phyloP scores from a whole-genome alignment of 176 grass and related monocot species.

The Ananas comosus region DNA sequence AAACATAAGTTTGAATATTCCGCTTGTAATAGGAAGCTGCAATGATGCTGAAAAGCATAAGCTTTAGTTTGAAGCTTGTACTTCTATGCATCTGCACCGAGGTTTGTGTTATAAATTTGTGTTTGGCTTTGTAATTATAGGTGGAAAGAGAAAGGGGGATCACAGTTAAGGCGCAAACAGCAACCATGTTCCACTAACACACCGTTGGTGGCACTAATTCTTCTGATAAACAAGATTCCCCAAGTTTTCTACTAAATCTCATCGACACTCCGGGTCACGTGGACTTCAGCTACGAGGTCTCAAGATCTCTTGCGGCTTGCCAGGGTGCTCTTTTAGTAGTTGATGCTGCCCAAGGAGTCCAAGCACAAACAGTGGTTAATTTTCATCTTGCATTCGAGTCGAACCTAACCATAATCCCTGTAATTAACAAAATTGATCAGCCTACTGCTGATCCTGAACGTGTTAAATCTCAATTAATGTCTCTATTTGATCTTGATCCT shows the following conservation, averaged over 20 bases:
- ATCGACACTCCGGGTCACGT: constrained; percentile 96
- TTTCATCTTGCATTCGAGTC: constrained; percentile 95
- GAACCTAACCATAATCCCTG: constrained; percentile 67
- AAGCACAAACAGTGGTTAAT: constrained; percentile 94
- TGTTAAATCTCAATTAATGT: constrained; percentile 79
- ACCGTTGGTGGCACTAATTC: constrained; percentile 1
- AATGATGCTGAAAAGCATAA: neutral
- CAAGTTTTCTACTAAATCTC: constrained; percentile 76
- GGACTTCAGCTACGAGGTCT: constrained; percentile 97
- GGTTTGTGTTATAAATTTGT: constrained; percentile 15
- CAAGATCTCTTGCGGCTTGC: constrained; percentile 86
- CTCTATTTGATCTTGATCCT: constrained; percentile 84
- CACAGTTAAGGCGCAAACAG: constrained; percentile 95
- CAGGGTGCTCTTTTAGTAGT: constrained; percentile 95
- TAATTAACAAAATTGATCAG: constrained; percentile 98
- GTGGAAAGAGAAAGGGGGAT: constrained; percentile 97
- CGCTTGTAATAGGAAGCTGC: neutral
- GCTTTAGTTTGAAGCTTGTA: too few relatives aligned
- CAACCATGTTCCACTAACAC: constrained; percentile 83
- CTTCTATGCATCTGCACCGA: too few relatives aligned
- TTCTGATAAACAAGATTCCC: constrained; percentile 11
- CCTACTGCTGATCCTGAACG: constrained; percentile 90
- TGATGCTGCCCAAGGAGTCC: constrained; percentile 96
- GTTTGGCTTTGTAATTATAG: constrained; percentile 26
- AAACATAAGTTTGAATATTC: neutral